Percentiles rank a stretch among this genome's conserved stretches.
These are phyloP conservation scores for Cyberlindnera maclurae DNA, from an alignment of 805 yeast genomes.

Conservation along the genomic window DNA sequence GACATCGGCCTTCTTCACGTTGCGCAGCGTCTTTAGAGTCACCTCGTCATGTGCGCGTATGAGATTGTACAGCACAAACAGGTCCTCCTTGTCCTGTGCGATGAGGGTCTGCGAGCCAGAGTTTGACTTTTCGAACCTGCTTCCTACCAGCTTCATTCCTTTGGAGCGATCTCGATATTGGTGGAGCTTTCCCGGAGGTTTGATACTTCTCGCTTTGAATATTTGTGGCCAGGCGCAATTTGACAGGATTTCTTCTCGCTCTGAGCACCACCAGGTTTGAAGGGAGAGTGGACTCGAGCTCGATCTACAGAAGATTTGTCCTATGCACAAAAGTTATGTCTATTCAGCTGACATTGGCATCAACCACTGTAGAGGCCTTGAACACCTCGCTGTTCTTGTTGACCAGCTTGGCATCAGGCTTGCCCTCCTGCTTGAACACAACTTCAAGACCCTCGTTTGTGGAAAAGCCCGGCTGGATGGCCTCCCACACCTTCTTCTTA, in stretches of 20 bases:
- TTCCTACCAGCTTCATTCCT: constrained; percentile 54
- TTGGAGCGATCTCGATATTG: no score
- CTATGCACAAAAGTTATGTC: no score
- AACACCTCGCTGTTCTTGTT: constrained; percentile 75
- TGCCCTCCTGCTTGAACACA: constrained; percentile 72
- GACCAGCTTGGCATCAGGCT: constrained; percentile 59
- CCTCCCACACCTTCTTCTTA: constrained; percentile 97
- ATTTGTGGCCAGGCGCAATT: no score
- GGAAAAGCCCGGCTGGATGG: constrained; percentile 84
- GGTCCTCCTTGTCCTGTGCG: constrained; percentile 87
- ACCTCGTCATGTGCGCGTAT: constrained; percentile 72
- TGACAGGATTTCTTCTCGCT: no score
- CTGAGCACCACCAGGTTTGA: no score
- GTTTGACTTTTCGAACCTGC: constrained; percentile 46
- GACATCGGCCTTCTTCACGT: constrained; percentile 35
- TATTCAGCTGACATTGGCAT: constrained; percentile 69
- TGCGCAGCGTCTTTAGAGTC: constrained; percentile 60
- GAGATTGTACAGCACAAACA: constrained; percentile 82
- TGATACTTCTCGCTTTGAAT: no score
- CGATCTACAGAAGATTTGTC: no score
- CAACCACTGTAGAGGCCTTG: constrained; percentile 62
- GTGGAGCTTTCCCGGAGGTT: no score
- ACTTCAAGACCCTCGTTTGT: constrained; percentile 75
- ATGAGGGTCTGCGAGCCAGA: constrained; percentile 59
- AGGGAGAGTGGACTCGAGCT: no score